A percentile compares a stretch with the other conserved stretches of the same genome.
These are phyloP conservation scores for Breviolum minutum DNA, from an alignment of 73 alveolate species.

Conservation along the genomic window DNA sequence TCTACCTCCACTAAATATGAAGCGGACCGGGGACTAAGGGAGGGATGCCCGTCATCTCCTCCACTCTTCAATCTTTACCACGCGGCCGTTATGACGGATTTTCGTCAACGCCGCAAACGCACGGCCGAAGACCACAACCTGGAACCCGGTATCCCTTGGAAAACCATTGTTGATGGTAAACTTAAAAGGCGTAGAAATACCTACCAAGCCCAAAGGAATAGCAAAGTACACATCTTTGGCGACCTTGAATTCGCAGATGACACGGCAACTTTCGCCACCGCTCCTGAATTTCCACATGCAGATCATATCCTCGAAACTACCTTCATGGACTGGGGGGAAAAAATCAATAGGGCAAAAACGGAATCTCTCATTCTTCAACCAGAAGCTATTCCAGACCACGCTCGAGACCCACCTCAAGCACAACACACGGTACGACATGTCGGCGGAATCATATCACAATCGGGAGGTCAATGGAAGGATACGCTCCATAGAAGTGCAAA, in stretches of 20 bases:
- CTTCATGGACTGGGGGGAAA: neutral
- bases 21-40: slow-evolving; percentile 3
- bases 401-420: too few relatives aligned
- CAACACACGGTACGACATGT: neutral
- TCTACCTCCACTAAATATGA: neutral
- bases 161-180: neutral
- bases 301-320: neutral
- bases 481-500: neutral
- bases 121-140: neutral
- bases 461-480: slow-evolving; percentile 5
- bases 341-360: neutral
- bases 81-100: neutral
- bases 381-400: neutral
- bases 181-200: neutral
- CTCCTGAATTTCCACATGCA: neutral
- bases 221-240: neutral
- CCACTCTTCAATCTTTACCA: slow-evolving; percentile 9
- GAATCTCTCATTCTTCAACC: neutral
- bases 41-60: slow-evolving; percentile 43
- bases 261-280: neutral
- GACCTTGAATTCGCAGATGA: slow-evolving; percentile 50
- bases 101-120: neutral
- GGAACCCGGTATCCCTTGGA: neutral
- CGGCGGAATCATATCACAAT: neutral
- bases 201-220: neutral